Evolutionary conservation across 495 filamentous ascomycete species (phyloP).

Genomic region (Glonium stellatum): DNA sequence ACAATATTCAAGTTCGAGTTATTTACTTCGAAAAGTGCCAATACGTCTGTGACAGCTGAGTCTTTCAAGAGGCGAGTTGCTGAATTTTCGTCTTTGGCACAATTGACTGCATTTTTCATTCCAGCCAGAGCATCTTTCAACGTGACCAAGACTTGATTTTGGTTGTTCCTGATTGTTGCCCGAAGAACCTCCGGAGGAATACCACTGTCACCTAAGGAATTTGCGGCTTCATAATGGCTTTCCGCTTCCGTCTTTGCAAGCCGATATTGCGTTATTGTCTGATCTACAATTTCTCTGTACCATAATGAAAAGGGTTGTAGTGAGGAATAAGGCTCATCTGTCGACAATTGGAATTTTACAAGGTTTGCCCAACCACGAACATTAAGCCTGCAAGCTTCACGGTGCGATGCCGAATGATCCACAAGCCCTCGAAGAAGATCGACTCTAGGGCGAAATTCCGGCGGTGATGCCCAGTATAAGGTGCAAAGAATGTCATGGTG

Average conservation of each 20-base stretch:
- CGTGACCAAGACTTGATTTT: slow-evolving; percentile 53
- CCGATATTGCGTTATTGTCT: slow-evolving; percentile 53
- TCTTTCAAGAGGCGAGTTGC: slow-evolving; percentile 34
- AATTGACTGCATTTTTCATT: slow-evolving; percentile 45
- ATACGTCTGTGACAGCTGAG: slow-evolving; percentile 33
- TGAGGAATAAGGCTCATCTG: slow-evolving; percentile 31
- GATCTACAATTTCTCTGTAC: slow-evolving; percentile 53
- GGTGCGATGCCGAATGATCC: slow-evolving; percentile 70
- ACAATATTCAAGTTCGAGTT: slow-evolving; percentile 35
- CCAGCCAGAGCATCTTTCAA: slow-evolving; percentile 49
- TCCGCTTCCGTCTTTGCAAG: slow-evolving; percentile 57
- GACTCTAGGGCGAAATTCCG: slow-evolving; percentile 59
- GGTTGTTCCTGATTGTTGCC: slow-evolving; percentile 52
- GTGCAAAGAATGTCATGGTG: slow-evolving; percentile 90
- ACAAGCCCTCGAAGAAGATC: slow-evolving; percentile 71
- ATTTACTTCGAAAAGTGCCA: slow-evolving; percentile 39
- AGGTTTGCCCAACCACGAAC: slow-evolving; percentile 76
- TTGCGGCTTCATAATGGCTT: slow-evolving; percentile 41
- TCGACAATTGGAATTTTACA: slow-evolving; percentile 64
- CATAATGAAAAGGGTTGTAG: slow-evolving; percentile 48
- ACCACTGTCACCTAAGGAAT: slow-evolving; percentile 32
- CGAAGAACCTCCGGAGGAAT: slow-evolving; percentile 49
- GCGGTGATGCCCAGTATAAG: slow-evolving; percentile 77
- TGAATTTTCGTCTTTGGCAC: slow-evolving; percentile 34
- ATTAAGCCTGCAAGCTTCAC: slow-evolving; percentile 77